These are phyloP conservation scores for Pholiota molesta DNA, from an alignment of 768 basidiomycete species.

Conservation along the genomic window DNA sequence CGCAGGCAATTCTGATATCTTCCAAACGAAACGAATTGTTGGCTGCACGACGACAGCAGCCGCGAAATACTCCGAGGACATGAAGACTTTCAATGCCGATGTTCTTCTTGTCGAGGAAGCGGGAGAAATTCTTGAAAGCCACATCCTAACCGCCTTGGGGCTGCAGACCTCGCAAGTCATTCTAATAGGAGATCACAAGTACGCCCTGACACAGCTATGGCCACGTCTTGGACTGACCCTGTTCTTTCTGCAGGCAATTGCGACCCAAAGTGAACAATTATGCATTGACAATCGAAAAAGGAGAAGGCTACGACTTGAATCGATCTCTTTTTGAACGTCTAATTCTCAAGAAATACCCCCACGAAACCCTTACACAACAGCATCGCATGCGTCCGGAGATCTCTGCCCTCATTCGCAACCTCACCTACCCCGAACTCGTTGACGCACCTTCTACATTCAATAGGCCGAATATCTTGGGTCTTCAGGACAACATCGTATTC, in stretches of 20 bases:
- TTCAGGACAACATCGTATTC: constrained; percentile 62
- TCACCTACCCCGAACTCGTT: constrained; percentile 67
- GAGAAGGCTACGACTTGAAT: constrained; percentile 68
- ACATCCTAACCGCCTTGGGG: constrained; percentile 61
- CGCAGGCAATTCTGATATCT: constrained; percentile 28
- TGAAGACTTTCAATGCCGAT: constrained; percentile 49
- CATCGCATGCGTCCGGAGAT: constrained; percentile 82
- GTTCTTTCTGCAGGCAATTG: constrained; percentile 51
- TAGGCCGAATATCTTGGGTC: constrained; percentile 55
- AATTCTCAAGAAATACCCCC: constrained; percentile 63
- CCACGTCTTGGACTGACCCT: no score
- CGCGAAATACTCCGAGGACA: constrained; percentile 55
- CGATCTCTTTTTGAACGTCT: constrained; percentile 71
- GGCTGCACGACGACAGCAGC: constrained; percentile 74
- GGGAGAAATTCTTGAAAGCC: constrained; percentile 72
- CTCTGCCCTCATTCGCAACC: constrained; percentile 56
- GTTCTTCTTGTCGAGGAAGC: constrained; percentile 74
- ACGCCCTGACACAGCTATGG: constrained; percentile 2
- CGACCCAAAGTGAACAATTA: constrained; percentile 76
- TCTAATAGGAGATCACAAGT: constrained; percentile 78
- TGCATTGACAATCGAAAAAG: constrained; percentile 65
- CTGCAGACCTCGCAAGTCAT: constrained; percentile 52
- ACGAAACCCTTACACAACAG: constrained; percentile 55
- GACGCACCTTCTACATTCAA: constrained; percentile 54
- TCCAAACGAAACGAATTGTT: constrained; percentile 56